A percentile compares a stretch with the other conserved stretches of the same genome.
Evolutionary conservation across 805 yeast genomes (phyloP).

Genomic region (Metschnikowia lachancei): DNA sequence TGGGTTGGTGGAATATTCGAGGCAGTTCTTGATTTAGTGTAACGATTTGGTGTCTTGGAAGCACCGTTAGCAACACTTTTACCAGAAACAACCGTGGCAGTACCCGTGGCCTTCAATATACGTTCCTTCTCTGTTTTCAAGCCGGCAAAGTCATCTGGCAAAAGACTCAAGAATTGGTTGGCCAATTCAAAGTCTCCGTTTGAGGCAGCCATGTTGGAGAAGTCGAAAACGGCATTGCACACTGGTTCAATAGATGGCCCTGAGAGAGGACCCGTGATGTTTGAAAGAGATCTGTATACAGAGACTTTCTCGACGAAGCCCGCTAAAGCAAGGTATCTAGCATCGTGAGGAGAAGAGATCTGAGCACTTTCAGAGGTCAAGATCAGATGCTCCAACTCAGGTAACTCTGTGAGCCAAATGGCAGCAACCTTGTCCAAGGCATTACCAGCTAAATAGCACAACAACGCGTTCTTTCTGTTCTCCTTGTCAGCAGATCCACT

Average conservation of each 20-base stretch:
- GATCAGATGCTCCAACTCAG: constrained; percentile 39
- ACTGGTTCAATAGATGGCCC: constrained; percentile 49
- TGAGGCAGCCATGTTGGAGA: constrained; percentile 73
- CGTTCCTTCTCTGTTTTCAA: constrained; percentile 75
- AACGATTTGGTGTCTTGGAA: constrained; percentile 6
- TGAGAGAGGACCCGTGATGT: constrained; percentile 32
- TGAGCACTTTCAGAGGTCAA: constrained; percentile 46
- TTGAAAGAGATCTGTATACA: constrained; percentile 58
- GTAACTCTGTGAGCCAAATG: constrained; percentile 79
- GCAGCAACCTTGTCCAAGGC: constrained; percentile 74
- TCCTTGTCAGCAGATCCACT: constrained; percentile 19
- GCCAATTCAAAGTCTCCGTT: constrained; percentile 86
- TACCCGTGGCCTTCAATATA: constrained; percentile 61
- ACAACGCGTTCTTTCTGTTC: constrained; percentile 70
- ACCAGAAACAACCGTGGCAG: not conserved
- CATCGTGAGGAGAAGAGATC: constrained; percentile 65
- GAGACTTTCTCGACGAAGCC: constrained; percentile 82
- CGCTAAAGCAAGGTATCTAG: constrained; percentile 77
- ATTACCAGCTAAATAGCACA: constrained; percentile 76
- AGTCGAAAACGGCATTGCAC: constrained; percentile 71
- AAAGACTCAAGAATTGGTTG: constrained; percentile 56
- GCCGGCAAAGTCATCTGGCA: constrained; percentile 74
- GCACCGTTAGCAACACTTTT: constrained; percentile 4
- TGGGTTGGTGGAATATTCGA: not conserved
- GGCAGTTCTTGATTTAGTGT: constrained; percentile 1